Evolutionary conservation across 352 stramenopile genomes (phyloP).

Genomic region (Thraustotheca clavata): DNA sequence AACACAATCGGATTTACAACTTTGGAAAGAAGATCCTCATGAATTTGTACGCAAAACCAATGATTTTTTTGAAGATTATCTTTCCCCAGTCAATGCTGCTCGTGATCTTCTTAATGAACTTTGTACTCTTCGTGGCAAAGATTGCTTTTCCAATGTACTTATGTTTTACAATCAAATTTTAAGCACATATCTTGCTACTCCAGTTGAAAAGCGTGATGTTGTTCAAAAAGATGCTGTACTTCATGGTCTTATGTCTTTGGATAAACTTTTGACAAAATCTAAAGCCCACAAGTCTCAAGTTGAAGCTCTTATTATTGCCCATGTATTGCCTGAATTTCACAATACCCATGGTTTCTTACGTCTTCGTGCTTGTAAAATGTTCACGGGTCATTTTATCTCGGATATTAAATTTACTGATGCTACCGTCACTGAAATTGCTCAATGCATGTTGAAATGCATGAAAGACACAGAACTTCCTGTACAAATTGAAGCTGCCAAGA

Average conservation of each 20-base stretch:
- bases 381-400: constrained; percentile 92
- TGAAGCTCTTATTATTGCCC: constrained; percentile 89
- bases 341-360: constrained; percentile 92
- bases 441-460: constrained; percentile 80
- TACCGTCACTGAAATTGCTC: constrained; percentile 72
- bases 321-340: constrained; percentile 96
- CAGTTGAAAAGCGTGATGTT: constrained; percentile 83
- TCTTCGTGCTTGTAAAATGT: constrained; percentile 93
- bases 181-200: constrained; percentile 68
- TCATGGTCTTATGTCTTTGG: constrained; percentile 89
- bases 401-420: constrained; percentile 86
- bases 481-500: constrained; percentile 92
- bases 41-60: constrained; percentile 98
- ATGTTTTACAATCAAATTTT: constrained; percentile 90
- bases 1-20: constrained; percentile 88
- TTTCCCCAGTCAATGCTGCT: constrained; percentile 91
- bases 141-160: constrained; percentile 90
- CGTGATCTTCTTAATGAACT: constrained; percentile 91
- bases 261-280: constrained; percentile 88
- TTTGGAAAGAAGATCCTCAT: constrained; percentile 95
- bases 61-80: constrained; percentile 96
- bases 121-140: constrained; percentile 93
- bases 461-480: constrained; percentile 94
- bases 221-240: constrained; percentile 95
- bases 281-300: constrained; percentile 92